Conservation (phyloP, 805 yeast genomes). For the Groenewaldozyma salmanticensis region DNA sequence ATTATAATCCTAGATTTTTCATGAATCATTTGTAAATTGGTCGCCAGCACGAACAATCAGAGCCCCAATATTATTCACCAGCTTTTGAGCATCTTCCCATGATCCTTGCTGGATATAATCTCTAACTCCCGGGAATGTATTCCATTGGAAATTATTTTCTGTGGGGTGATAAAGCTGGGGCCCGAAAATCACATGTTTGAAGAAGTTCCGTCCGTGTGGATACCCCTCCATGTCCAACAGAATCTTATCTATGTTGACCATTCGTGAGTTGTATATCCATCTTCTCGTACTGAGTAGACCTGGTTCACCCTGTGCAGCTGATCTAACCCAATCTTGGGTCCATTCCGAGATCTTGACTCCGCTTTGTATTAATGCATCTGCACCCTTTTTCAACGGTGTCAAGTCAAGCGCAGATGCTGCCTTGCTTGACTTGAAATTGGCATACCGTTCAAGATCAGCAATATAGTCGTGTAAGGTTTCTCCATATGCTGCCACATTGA, state of each 20-base stretch:
- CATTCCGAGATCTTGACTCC: slow-evolving; percentile 46
- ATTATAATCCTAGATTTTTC: too few relatives aligned
- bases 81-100: slow-evolving; percentile 42
- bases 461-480: slow-evolving; percentile 35
- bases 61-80: slow-evolving; percentile 9
- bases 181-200: slow-evolving; percentile 59
- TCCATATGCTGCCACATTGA: slow-evolving; percentile 41
- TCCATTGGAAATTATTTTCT: slow-evolving; percentile 37
- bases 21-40: slow-evolving; percentile 4
- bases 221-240: slow-evolving; percentile 40
- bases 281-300: slow-evolving; percentile 60
- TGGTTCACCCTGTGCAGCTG: slow-evolving; percentile 52
- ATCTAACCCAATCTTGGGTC: slow-evolving; percentile 53
- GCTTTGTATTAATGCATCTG: slow-evolving; percentile 33
- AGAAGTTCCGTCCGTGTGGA: slow-evolving; percentile 49
- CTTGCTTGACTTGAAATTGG: slow-evolving; percentile 10
- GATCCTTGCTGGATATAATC: slow-evolving; percentile 49
- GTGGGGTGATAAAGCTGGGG: slow-evolving; percentile 53
- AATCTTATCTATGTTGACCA: slow-evolving; percentile 44
- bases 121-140: slow-evolving; percentile 67
- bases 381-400: slow-evolving; percentile 22
- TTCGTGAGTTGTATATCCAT: slow-evolving; percentile 71
- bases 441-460: slow-evolving; percentile 35
- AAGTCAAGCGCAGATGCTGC: slow-evolving; percentile 23
- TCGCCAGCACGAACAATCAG: slow-evolving; percentile 15